Base-by-base conservation (phyloP, 129 eudicot genomes). In the Lonicera japonica region DNA sequence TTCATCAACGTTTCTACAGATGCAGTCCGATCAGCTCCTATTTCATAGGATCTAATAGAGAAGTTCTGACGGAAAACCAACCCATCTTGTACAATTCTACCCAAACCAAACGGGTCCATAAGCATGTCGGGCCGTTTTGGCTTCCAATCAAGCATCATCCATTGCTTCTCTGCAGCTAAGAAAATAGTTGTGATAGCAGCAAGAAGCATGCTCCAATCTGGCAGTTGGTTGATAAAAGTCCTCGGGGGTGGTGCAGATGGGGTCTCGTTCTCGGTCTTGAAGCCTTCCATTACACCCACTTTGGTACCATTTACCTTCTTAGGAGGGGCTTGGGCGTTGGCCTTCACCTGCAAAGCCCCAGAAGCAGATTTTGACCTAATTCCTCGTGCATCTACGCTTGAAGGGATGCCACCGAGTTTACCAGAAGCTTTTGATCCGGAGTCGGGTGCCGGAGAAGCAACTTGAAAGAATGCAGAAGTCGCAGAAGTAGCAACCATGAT, bases 141-240 rank as follows among this genome's bases (percentile, higher is more conserved):
- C 71, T 87, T 92, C 98, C 96, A 92, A 66, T 92, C 96, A 60
- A 87, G 79, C 95, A 85, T 84, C 98, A 85, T 92, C 98, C 96
- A 87, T 60, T 92, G 98, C 74, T 92, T 92, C 77, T 92, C 98
- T 11, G 98, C 98, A 55, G 98, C 98, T 79, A 92, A 78, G 62
- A 92, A 92, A 25, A 87, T 70, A 0, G 98, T 92, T 0, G 96
- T 87, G 51, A 92, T 92, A 45, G 98, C 96, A 71, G 96, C 98
- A 67, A 92, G 96, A 48, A 92, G 95, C 96, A 87, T 82, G 71
- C 98, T 84, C 96, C 95, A 92, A 70, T 92, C 98, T 8, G 96
- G 96, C 58, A 92, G 70, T 39, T 85, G 90, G 75, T 88, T 87
- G 64, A 92, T 87, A 67, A 92, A 88, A 21, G 98, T 92, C 77